These are phyloP conservation scores for Corymbia maculata DNA, from an alignment of 345 rosid genomes.

Conservation along the genomic window DNA sequence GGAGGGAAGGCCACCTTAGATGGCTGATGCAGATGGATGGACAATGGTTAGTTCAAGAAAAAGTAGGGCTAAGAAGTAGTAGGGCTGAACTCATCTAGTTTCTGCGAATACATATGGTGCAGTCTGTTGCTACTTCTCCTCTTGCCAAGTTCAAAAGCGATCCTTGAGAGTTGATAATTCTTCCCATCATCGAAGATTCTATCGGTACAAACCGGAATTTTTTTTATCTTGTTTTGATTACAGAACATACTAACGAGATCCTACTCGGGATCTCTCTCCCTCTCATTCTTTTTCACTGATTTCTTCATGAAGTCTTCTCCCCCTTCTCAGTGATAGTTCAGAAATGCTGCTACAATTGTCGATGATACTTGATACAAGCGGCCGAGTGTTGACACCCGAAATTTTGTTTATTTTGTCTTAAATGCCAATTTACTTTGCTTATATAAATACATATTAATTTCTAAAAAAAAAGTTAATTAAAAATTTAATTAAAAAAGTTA, in stretches of 20 bases:
- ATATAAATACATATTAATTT: too few species aligned
- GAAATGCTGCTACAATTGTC: not conserved
- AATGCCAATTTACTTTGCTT: too few species aligned
- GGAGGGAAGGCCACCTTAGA: conserved; percentile 2
- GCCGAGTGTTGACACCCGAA: too few species aligned
- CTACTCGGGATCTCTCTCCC: not conserved
- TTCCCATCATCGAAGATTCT: not conserved
- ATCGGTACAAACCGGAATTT: not conserved
- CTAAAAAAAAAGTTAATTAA: too few species aligned
- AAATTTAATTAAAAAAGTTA: too few species aligned
- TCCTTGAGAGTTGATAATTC: not conserved
- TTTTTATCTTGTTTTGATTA: not conserved
- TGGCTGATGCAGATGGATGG: conserved; percentile 68
- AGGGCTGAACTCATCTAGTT: not conserved
- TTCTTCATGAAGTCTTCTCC: not conserved
- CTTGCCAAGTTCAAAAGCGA: not conserved
- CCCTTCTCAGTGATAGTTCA: not conserved
- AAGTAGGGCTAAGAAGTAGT: conserved; percentile 44
- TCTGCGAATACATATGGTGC: not conserved
- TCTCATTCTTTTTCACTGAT: not conserved
- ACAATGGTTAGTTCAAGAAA: conserved; percentile 39
- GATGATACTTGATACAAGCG: too few species aligned
- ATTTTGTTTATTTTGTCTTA: too few species aligned
- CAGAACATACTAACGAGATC: too few species aligned
- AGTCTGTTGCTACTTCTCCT: not conserved